Conservation (phyloP, 1,139 yeast genomes). For the Taiozyma onychis region DNA sequence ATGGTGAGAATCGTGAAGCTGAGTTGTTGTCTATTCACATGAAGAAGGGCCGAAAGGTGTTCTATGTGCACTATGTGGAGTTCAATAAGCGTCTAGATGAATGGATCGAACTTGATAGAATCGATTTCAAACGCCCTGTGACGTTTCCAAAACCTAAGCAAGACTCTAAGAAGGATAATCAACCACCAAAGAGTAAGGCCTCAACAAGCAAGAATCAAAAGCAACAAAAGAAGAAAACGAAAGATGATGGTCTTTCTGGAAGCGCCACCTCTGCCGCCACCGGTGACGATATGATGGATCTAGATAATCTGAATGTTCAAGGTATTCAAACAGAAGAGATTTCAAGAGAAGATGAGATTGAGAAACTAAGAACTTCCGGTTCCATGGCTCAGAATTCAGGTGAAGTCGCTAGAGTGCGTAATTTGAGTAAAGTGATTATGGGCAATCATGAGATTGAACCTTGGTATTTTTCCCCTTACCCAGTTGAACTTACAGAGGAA, state of each 20-base stretch:
- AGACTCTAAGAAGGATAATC: conserved; percentile 42
- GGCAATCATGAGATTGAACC: conserved; percentile 95
- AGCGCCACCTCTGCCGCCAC: conserved; percentile 21
- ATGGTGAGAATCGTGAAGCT: conserved; percentile 73
- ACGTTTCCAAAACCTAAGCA: conserved; percentile 58
- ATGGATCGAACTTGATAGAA: conserved; percentile 73
- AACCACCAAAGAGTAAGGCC: conserved; percentile 25
- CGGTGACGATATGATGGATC: conserved; percentile 70
- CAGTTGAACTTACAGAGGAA: conserved; percentile 87
- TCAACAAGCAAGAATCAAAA: conserved; percentile 23
- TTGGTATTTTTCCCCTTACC: conserved; percentile 98
- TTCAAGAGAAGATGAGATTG: conserved; percentile 85
- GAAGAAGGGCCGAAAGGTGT: conserved; percentile 71
- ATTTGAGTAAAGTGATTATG: conserved; percentile 67
- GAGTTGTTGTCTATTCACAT: conserved; percentile 77
- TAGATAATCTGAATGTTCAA: conserved; percentile 81
- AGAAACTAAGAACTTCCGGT: conserved; percentile 86
- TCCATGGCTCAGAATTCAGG: conserved; percentile 91
- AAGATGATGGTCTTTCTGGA: conserved; percentile 7
- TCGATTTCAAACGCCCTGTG: conserved; percentile 64
- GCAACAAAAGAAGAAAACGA: conserved; percentile 24
- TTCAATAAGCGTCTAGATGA: conserved; percentile 94
- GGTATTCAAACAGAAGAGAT: conserved; percentile 67
- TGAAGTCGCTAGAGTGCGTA: conserved; percentile 89
- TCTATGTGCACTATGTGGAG: conserved; percentile 91